Percentiles rank a stretch among this genome's conserved stretches.
Conservation (phyloP, 2,329 filamentous ascomycete genomes). For the Colletotrichum spaethianum region DNA sequence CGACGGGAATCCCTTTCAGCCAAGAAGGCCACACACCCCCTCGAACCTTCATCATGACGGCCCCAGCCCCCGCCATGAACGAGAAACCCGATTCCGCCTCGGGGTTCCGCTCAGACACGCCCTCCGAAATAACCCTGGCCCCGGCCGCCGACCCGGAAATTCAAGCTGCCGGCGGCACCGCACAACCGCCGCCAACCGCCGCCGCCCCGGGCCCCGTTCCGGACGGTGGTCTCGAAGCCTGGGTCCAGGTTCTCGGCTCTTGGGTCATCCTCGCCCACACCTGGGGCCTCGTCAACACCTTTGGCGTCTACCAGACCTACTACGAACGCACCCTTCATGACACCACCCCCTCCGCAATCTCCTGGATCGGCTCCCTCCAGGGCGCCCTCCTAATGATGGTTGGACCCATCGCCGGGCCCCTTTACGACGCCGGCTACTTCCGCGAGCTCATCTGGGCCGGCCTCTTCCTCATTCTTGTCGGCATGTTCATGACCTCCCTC, state of each 20-base stretch:
- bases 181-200: conserved; percentile 1
- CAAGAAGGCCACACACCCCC: neutral
- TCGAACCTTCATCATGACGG: conserved; percentile 15
- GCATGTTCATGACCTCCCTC: conserved; percentile 62
- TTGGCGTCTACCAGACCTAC: conserved; percentile 62
- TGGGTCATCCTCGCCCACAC: conserved; percentile 43
- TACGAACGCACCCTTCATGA: conserved; percentile 55
- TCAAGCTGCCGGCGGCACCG: neutral
- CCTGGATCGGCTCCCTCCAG: conserved; percentile 62
- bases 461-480: conserved; percentile 54
- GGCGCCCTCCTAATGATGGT: conserved; percentile 57
- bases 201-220: conserved; percentile 35
- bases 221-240: conserved; percentile 46
- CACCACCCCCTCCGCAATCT: conserved; percentile 55
- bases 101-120: conserved; percentile 4
- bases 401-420: conserved; percentile 56
- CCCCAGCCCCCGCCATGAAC: neutral
- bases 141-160: conserved; percentile 20
- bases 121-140: conserved; percentile 29
- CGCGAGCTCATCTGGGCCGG: conserved; percentile 53
- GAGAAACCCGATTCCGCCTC: conserved; percentile 18
- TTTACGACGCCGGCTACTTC: conserved; percentile 60
- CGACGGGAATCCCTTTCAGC: neutral
- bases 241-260: conserved; percentile 47
- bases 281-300: conserved; percentile 58